Conservation (phyloP, 2,329 filamentous ascomycete genomes). For the Claviceps monticola region DNA sequence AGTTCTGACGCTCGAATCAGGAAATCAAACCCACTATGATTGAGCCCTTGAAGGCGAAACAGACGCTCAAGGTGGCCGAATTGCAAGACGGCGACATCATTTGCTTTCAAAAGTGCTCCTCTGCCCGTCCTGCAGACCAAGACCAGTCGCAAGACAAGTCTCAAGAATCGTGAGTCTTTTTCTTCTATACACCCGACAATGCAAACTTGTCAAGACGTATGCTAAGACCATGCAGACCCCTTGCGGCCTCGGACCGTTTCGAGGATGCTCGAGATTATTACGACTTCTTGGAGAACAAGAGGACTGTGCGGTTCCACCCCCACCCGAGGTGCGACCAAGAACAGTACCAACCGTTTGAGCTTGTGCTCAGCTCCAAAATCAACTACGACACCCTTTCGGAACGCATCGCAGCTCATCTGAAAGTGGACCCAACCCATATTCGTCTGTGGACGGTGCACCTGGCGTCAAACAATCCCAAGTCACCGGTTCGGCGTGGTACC, state of each 20-base stretch:
- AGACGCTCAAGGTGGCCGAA: conserved; percentile 78
- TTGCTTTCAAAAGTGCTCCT: conserved; percentile 62
- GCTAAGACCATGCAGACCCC: conserved; percentile 7
- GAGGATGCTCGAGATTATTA: conserved; percentile 78
- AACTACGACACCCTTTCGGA: conserved; percentile 76
- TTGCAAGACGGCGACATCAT: conserved; percentile 96
- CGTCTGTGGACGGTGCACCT: conserved; percentile 81
- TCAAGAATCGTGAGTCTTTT: conserved; percentile 18
- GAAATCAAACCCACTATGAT: conserved; percentile 99
- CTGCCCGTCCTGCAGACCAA: conserved; percentile 30
- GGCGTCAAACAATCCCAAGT: conserved; percentile 62
- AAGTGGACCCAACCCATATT: conserved; percentile 70
- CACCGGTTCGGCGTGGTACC: conserved; percentile 57
- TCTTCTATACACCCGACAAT: not conserved
- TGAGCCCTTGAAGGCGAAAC: conserved; percentile 81
- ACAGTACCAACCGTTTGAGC: conserved; percentile 53
- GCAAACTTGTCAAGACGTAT: no score
- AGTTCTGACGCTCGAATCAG: conserved; percentile 16
- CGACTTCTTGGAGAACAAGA: conserved; percentile 79
- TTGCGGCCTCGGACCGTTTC: conserved; percentile 31
- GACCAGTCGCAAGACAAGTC: conserved; percentile 15
- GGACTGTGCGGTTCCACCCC: conserved; percentile 64
- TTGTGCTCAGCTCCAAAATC: conserved; percentile 77
- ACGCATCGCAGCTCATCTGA: conserved; percentile 66
- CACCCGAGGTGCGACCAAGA: conserved; percentile 43